These are phyloP conservation scores for Rhodomyrtus psidioides DNA, from an alignment of 441 rosid species.

Conservation along the genomic window DNA sequence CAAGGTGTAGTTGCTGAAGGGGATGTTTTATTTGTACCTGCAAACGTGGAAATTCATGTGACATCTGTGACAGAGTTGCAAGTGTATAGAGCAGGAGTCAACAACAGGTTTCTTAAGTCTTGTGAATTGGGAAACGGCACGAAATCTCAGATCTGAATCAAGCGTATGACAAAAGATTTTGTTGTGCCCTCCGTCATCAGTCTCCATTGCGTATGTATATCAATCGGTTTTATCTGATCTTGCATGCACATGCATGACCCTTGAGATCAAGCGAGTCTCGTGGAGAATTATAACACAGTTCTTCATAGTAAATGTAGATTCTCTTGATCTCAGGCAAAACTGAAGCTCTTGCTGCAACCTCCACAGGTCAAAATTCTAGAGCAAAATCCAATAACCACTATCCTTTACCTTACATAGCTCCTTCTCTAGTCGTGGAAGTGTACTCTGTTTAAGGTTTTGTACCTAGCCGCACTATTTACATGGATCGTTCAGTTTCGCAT, in stretches of 20 bases:
- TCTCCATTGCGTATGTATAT: not conserved
- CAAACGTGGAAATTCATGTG: slow-evolving; percentile 28
- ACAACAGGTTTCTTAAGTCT: slow-evolving; percentile 33
- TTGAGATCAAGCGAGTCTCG: not conserved
- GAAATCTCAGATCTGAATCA: slow-evolving; percentile 1
- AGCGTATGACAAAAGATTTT: not conserved
- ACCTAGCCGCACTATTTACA: not conserved
- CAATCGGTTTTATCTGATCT: not conserved
- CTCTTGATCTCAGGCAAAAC: not conserved
- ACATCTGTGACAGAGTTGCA: slow-evolving; percentile 34
- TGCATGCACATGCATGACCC: slow-evolving; percentile 9
- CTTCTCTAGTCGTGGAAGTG: not conserved
- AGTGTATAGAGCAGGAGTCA: slow-evolving; percentile 63
- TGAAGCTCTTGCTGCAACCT: not conserved
- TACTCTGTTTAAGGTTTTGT: not conserved
- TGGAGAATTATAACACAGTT: not conserved
- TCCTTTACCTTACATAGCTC: not conserved
- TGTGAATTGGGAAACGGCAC: slow-evolving; percentile 2
- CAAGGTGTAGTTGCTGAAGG: slow-evolving; percentile 29
- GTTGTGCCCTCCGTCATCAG: not conserved
- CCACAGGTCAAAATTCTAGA: not conserved
- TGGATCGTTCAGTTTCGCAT: not conserved
- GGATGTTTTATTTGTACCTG: slow-evolving; percentile 57
- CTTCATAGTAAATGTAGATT: not conserved
- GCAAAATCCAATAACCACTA: not conserved